These are phyloP conservation scores for Chrysoporthe cubensis DNA, from an alignment of 2,329 filamentous ascomycete species.

Conservation along the genomic window DNA sequence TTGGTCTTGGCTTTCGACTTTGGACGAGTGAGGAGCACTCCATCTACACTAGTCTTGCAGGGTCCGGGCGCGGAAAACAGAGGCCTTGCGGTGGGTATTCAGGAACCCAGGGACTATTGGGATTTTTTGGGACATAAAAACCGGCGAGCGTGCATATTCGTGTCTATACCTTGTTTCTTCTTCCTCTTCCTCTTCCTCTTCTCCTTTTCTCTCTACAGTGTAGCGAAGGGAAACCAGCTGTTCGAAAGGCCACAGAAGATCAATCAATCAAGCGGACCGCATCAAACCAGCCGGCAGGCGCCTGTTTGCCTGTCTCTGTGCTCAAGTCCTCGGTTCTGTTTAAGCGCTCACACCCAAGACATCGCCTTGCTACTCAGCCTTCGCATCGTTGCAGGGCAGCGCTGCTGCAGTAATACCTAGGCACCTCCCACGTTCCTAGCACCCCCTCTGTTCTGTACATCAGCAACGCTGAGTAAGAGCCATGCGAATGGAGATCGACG, in stretches of 20 bases:
- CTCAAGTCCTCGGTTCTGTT: neutral
- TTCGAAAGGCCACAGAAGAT: neutral
- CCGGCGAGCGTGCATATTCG: slow-evolving; percentile 3
- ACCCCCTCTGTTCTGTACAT: too few relatives aligned
- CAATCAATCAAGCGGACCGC: neutral
- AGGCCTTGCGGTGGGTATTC: neutral
- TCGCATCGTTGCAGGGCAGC: too few relatives aligned
- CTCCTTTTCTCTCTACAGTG: neutral
- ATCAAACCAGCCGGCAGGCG: slow-evolving; percentile 1
- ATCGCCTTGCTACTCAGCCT: neutral
- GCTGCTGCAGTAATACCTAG: too few relatives aligned
- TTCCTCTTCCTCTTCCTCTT: neutral
- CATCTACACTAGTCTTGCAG: neutral
- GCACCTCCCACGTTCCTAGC: too few relatives aligned
- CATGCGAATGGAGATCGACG: neutral
- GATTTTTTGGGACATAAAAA: neutral
- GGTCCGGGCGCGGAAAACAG: neutral
- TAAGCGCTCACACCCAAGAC: neutral
- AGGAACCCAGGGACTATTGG: neutral
- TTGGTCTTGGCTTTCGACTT: neutral
- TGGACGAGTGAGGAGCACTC: neutral
- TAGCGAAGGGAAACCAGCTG: neutral
- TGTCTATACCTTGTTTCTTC: neutral
- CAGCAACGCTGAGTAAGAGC: neutral
- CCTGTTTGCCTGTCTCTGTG: neutral